Percentiles rank a stretch among this genome's conserved stretches.
Evolutionary conservation across 2,329 filamentous ascomycete genomes (phyloP).

Genomic region (Pestalotiopsis sp.): DNA sequence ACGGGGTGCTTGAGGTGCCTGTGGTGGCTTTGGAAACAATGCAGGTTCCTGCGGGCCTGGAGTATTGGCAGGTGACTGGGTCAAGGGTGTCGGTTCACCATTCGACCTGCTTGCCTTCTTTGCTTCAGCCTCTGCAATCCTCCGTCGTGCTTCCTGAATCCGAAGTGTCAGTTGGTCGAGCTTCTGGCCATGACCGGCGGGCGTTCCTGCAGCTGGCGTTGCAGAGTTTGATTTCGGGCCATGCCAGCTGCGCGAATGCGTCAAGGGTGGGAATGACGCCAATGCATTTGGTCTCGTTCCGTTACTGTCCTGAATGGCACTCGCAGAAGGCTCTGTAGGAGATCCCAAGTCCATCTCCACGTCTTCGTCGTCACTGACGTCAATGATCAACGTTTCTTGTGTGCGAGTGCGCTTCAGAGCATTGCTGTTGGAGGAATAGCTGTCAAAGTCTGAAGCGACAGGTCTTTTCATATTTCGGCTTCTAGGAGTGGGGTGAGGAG

Average conservation of each 20-base stretch:
- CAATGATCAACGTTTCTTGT: slow-evolving; percentile 67
- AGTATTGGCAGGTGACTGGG: slow-evolving; percentile 17
- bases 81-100: slow-evolving; percentile 14
- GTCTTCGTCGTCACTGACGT: slow-evolving; percentile 77
- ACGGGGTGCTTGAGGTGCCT: slow-evolving; percentile 13
- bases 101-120: slow-evolving; percentile 40
- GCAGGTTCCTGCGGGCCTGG: slow-evolving; percentile 16
- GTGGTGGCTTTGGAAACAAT: slow-evolving; percentile 17
- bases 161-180: slow-evolving; percentile 40
- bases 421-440: slow-evolving; percentile 42
- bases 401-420: slow-evolving; percentile 60
- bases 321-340: slow-evolving; percentile 42
- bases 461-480: slow-evolving; percentile 54
- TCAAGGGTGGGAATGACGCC: slow-evolving; percentile 47
- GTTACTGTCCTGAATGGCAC: slow-evolving; percentile 33
- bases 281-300: slow-evolving; percentile 40
- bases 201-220: slow-evolving; percentile 37
- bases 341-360: slow-evolving; percentile 70
- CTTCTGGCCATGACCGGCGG: slow-evolving; percentile 26
- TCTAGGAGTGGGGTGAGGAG: slow-evolving; percentile 25
- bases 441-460: slow-evolving; percentile 72
- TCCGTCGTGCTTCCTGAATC: slow-evolving; percentile 63
- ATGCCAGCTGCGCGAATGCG: slow-evolving; percentile 40
- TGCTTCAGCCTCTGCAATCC: slow-evolving; percentile 61
- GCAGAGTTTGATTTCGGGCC: slow-evolving; percentile 40